These are phyloP conservation scores for Penicillium sumatraense DNA, from an alignment of 2,329 filamentous ascomycete genomes.

Conservation along the genomic window DNA sequence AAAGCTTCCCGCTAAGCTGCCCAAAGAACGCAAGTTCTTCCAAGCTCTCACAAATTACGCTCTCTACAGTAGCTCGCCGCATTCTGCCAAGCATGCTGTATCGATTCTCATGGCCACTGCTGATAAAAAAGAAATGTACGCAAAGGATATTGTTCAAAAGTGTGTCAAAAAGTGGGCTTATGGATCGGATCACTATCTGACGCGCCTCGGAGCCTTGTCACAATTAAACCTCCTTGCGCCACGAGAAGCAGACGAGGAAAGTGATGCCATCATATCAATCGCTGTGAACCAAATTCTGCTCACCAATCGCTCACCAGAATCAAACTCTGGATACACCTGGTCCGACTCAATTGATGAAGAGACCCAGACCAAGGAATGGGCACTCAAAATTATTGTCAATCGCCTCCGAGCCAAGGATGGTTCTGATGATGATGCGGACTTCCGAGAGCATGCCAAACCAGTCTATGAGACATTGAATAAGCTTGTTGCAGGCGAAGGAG, in stretches of 20 bases:
- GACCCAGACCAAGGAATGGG: slow-evolving; percentile 79
- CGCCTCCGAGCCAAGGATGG: slow-evolving; percentile 71
- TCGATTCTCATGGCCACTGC: slow-evolving; percentile 81
- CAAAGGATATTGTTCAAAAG: slow-evolving; percentile 79
- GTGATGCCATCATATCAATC: slow-evolving; percentile 78
- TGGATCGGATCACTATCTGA: slow-evolving; percentile 74
- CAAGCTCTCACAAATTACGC: slow-evolving; percentile 84
- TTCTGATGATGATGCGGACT: slow-evolving; percentile 45
- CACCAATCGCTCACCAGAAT: slow-evolving; percentile 63
- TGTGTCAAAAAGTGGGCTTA: slow-evolving; percentile 76
- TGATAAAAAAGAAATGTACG: slow-evolving; percentile 80
- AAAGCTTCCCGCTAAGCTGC: slow-evolving; percentile 82
- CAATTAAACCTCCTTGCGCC: slow-evolving; percentile 77
- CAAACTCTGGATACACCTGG: slow-evolving; percentile 67
- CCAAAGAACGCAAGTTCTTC: slow-evolving; percentile 77
- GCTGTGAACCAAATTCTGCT: slow-evolving; percentile 75
- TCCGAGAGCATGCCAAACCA: slow-evolving; percentile 61
- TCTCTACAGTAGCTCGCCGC: slow-evolving; percentile 77
- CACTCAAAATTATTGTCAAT: slow-evolving; percentile 85
- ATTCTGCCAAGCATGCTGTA: slow-evolving; percentile 90
- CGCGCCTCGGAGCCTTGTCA: slow-evolving; percentile 55
- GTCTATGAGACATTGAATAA: slow-evolving; percentile 81
- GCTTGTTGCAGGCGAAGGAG: slow-evolving; percentile 75
- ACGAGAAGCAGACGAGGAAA: slow-evolving; percentile 71
- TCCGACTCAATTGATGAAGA: slow-evolving; percentile 77